Evolutionary conservation across 1,284 basidiomycete species (phyloP).

Genomic region (Heterobasidion annosum): DNA sequence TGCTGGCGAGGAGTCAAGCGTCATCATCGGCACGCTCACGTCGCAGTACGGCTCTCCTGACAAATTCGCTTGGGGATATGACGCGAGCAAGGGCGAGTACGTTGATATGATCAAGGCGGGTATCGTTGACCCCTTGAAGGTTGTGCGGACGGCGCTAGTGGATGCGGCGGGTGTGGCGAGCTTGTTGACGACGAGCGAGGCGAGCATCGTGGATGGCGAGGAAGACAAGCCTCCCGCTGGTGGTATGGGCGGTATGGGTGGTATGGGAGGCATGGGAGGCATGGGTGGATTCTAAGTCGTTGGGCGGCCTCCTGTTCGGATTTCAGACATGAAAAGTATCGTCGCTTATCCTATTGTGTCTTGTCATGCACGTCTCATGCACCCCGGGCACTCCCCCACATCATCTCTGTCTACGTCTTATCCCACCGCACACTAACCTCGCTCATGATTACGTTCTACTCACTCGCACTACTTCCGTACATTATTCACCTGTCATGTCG

Average conservation of each 20-base stretch:
- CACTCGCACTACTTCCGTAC: neutral
- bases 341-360: neutral
- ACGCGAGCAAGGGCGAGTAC: constrained; percentile 87
- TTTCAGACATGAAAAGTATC: neutral
- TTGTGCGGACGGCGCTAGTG: constrained; percentile 85
- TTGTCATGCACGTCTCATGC: neutral
- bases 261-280: constrained; percentile 39
- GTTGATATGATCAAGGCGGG: constrained; percentile 92
- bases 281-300: constrained; percentile 26
- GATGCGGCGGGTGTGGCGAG: constrained; percentile 86
- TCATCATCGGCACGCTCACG: constrained; percentile 85
- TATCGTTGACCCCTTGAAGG: constrained; percentile 93
- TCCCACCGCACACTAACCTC: neutral
- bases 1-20: constrained; percentile 90
- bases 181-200: constrained; percentile 90
- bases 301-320: neutral
- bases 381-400: neutral
- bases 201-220: constrained; percentile 84
- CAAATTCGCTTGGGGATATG: constrained; percentile 85
- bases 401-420: neutral
- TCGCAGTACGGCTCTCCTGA: constrained; percentile 56
- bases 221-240: constrained; percentile 64
- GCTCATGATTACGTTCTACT: neutral
- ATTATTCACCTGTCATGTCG: neutral
- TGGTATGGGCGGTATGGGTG: constrained; percentile 47